Base-by-base conservation (phyloP, 805 yeast genomes). In the Pichia eremophila region DNA sequence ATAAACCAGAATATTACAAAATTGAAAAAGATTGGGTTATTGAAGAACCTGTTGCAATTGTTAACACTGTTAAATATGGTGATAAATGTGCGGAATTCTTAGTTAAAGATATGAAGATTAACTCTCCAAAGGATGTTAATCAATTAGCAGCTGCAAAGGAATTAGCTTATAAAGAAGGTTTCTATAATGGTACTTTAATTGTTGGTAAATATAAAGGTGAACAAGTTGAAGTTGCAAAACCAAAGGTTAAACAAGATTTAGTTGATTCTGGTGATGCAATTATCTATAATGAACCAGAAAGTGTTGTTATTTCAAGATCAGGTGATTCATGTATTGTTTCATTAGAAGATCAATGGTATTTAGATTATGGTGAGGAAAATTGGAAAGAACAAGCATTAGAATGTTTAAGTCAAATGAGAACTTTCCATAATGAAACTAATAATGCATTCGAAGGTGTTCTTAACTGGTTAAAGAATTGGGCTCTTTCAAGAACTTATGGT, bases 381-480 rank as follows among this genome's bases (percentile, higher is more conserved):
- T 93, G 99, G 99, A 86, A 85, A 63, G 67, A 73, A 15, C 79
- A 77, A 63, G 95, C 96, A 46, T 69, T 81, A 53, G 93, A 84
- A 58, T 84, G 95, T 65, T 75, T 93, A 52, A 74, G 73, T 42
- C 64, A 68, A 50, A 81, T 93, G 91, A 78, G 85, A 64, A 77
- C 90, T 11, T 91, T 77, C 73, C 74, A 83, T 46, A 73, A 81
- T 44, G 98, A 90, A 71, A 86, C 95, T 39, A 77, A 84, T 59
- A 80, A 91, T 62, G 96, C 95, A 8, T 91, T 93, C 59, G 96
- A 89, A 68, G 90, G 89, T 66, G 95, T 86, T 49, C 74, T 93
- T 60, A 95, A 83, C 57, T 93, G 99, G 99, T 79, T 93, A 61
- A 86, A 84, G 71, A 90, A 89, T 73, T 93, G 99, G 99, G 98